phyloP scores from a whole-genome alignment of 2,329 filamentous ascomycete species.

The Verticillium longisporum region DNA sequence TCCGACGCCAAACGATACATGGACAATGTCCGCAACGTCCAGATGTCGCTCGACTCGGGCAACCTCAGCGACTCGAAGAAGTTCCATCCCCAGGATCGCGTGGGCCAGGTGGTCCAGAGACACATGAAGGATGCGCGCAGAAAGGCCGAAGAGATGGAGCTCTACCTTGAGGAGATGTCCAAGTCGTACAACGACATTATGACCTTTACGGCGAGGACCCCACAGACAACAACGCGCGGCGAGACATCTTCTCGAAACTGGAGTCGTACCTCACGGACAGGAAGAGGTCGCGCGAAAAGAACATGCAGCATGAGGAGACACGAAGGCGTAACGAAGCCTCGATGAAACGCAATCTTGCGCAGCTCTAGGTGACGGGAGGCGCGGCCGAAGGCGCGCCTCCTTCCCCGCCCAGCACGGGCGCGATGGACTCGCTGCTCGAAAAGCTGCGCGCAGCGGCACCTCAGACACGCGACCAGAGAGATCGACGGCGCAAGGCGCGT shows the following conservation, averaged over 20 bases:
- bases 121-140: conserved; percentile 94
- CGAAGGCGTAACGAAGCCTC: conserved; percentile 81
- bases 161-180: conserved; percentile 90
- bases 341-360: conserved; percentile 83
- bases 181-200: conserved; percentile 92
- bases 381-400: conserved; percentile 39
- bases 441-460: conserved; percentile 91
- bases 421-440: conserved; percentile 93
- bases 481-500: conserved; percentile 77
- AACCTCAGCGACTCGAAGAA: conserved; percentile 95
- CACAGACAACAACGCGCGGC: conserved; percentile 80
- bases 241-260: conserved; percentile 93
- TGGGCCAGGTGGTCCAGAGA: conserved; percentile 83
- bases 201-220: conserved; percentile 91
- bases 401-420: conserved; percentile 71
- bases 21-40: conserved; percentile 88
- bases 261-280: conserved; percentile 86
- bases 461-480: conserved; percentile 80
- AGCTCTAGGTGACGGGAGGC: conserved; percentile 48
- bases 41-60: conserved; percentile 83
- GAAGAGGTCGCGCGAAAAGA: conserved; percentile 96
- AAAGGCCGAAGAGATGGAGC: conserved; percentile 91
- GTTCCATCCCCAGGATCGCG: conserved; percentile 95
- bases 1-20: conserved; percentile 87
- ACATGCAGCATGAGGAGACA: conserved; percentile 72